Conservation (phyloP, 1,139 yeast genomes). For the Diutina sp. region DNA sequence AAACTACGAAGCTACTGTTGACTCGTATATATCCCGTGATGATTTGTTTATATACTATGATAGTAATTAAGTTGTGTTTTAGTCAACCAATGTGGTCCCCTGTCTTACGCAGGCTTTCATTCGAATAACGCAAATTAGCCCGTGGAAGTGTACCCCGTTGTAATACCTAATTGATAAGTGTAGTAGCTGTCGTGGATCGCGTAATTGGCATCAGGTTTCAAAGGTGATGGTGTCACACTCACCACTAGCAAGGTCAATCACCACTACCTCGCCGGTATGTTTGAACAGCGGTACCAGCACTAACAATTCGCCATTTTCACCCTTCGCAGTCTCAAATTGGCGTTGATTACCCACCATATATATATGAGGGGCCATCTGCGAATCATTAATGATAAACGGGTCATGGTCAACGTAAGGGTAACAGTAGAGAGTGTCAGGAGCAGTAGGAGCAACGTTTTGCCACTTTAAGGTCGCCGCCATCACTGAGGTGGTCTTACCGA, state of each 20-base stretch:
- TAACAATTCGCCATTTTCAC: conserved; percentile 20
- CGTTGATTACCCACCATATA: conserved; percentile 82
- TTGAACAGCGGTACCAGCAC: conserved; percentile 65
- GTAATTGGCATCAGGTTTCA: background rate
- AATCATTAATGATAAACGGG: conserved; percentile 50
- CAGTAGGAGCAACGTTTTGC: conserved; percentile 88
- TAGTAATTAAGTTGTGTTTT: too few relatives aligned
- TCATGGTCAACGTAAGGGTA: conserved; percentile 75
- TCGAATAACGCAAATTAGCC: too few relatives aligned
- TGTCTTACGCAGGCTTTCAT: too few relatives aligned
- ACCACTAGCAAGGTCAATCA: conserved; percentile 43
- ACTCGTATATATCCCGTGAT: too few relatives aligned
- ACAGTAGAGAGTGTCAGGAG: conserved; percentile 90
- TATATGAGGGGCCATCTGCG: conserved; percentile 65
- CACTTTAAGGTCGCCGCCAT: conserved; percentile 63
- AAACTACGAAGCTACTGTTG: too few relatives aligned
- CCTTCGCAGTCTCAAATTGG: conserved; percentile 31
- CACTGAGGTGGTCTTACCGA: conserved; percentile 17
- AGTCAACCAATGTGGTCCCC: too few relatives aligned
- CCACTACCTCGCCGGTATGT: conserved; percentile 52
- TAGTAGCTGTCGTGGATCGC: background rate
- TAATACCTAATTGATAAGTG: too few relatives aligned
- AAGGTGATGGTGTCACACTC: background rate
- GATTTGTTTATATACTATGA: too few relatives aligned
- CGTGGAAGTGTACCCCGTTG: too few relatives aligned